Evolutionary conservation across 75 land plant genomes (phyloP).

Genomic region (Selaginella tamariscina): DNA sequence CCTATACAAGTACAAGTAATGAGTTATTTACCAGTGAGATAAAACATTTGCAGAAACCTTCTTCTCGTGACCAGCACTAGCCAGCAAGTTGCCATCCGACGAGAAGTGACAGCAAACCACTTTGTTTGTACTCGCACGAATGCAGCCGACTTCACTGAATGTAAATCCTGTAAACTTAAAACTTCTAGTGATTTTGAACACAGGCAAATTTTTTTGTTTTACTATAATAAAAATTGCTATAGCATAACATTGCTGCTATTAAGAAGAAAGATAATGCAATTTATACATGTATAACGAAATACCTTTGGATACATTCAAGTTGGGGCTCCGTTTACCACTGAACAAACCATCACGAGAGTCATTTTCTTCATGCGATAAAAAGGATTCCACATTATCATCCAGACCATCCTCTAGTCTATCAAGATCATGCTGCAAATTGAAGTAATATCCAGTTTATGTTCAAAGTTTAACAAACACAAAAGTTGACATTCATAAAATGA

Average conservation of each 20-base stretch:
- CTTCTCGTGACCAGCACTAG: slow-evolving; percentile 81
- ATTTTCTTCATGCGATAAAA: slow-evolving; percentile 55
- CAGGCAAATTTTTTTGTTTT: no score
- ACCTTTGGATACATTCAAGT: slow-evolving; percentile 40
- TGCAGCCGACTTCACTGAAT: slow-evolving; percentile 36
- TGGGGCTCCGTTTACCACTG: slow-evolving; percentile 33
- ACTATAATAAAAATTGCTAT: no score
- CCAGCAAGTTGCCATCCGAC: slow-evolving; percentile 54
- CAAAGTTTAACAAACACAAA: background rate
- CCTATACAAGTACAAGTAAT: slow-evolving; percentile 20
- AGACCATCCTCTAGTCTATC: slow-evolving; percentile 56
- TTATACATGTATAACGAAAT: background rate
- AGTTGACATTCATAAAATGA: no score
- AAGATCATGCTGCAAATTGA: slow-evolving; percentile 43
- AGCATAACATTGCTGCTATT: no score
- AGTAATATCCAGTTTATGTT: background rate
- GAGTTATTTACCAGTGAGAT: background rate
- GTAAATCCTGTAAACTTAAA: slow-evolving; percentile 35
- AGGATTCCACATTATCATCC: slow-evolving; percentile 70
- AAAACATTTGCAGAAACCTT: slow-evolving; percentile 29
- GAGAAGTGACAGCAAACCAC: slow-evolving; percentile 73
- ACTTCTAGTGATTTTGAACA: no score
- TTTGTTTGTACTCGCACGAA: slow-evolving; percentile 41
- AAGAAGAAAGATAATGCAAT: background rate
- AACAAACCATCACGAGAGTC: slow-evolving; percentile 40